Conservation (phyloP, 1,284 basidiomycete species). For the Naganishia sp. region DNA sequence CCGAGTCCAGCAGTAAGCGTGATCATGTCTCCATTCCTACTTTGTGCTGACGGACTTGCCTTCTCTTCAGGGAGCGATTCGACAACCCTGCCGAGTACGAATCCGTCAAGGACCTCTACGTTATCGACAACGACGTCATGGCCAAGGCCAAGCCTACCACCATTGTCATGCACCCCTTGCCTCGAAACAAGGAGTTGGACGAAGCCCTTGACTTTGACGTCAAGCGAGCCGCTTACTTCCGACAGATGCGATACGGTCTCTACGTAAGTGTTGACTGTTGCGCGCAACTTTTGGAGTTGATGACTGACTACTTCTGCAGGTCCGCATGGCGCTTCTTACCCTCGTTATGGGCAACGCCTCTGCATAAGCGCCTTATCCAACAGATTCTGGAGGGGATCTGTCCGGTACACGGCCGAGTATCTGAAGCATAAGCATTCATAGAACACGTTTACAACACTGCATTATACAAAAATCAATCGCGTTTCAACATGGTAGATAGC, state of each 20-base stretch:
- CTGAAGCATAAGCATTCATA: neutral
- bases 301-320: constrained; percentile 52
- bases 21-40: neutral
- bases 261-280: constrained; percentile 67
- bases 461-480: neutral
- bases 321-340: constrained; percentile 74
- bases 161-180: constrained; percentile 98
- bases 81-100: constrained; percentile 78
- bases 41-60: neutral
- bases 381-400: constrained; percentile 28
- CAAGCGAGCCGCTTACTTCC: constrained; percentile 92
- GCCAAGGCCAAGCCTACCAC: constrained; percentile 90
- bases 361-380: constrained; percentile 1
- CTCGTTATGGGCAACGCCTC: constrained; percentile 59
- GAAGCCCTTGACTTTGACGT: constrained; percentile 98
- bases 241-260: constrained; percentile 97
- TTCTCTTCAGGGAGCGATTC: constrained; percentile 70
- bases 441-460: constrained; percentile 15
- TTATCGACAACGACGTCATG: constrained; percentile 90
- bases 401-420: neutral
- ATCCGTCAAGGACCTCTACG: constrained; percentile 87
- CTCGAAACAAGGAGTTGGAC: constrained; percentile 94
- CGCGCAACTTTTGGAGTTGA: neutral
- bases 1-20: constrained; percentile 72
- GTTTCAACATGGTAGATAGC: constrained; percentile 8